These are phyloP conservation scores for Eucalyptus pauciflora DNA, from an alignment of 345 rosid genomes.

Conservation along the genomic window DNA sequence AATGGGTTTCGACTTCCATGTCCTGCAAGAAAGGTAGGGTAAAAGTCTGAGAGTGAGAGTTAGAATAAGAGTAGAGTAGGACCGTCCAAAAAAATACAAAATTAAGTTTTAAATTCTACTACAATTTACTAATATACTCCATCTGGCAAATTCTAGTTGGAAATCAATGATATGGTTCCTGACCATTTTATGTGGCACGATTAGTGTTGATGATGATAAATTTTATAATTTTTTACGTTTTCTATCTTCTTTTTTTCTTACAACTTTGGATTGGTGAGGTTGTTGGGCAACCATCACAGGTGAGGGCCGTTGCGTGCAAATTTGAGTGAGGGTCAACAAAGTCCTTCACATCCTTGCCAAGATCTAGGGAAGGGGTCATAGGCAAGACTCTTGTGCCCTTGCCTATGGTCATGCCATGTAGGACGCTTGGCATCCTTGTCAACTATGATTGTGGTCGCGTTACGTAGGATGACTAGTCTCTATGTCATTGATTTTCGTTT, in stretches of 20 bases:
- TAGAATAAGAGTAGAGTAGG: too few relatives aligned
- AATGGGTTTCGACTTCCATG: too few relatives aligned
- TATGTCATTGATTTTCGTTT: fast-evolving
- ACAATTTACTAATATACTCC: too few relatives aligned
- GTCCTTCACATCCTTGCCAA: neutral
- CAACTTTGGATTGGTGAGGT: neutral
- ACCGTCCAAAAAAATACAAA: too few relatives aligned
- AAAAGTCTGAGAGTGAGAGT: too few relatives aligned
- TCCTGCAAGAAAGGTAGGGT: too few relatives aligned
- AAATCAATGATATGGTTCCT: fast-evolving
- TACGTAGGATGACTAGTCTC: fast-evolving
- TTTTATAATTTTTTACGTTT: too few relatives aligned
- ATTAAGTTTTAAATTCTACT: too few relatives aligned
- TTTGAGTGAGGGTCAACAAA: fast-evolving
- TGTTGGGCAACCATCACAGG: fast-evolving
- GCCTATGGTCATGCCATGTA: fast-evolving
- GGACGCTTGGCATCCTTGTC: too few relatives aligned
- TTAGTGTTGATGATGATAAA: fast-evolving
- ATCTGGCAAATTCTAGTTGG: too few relatives aligned
- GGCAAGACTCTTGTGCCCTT: too few relatives aligned
- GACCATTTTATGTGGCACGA: fast-evolving
- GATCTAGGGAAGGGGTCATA: neutral
- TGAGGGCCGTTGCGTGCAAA: neutral
- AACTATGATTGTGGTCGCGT: fast-evolving
- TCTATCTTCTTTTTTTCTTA: too few relatives aligned